These are phyloP conservation scores for Fusarium sarcochroum DNA, from an alignment of 2,329 filamentous ascomycete genomes.

Conservation along the genomic window DNA sequence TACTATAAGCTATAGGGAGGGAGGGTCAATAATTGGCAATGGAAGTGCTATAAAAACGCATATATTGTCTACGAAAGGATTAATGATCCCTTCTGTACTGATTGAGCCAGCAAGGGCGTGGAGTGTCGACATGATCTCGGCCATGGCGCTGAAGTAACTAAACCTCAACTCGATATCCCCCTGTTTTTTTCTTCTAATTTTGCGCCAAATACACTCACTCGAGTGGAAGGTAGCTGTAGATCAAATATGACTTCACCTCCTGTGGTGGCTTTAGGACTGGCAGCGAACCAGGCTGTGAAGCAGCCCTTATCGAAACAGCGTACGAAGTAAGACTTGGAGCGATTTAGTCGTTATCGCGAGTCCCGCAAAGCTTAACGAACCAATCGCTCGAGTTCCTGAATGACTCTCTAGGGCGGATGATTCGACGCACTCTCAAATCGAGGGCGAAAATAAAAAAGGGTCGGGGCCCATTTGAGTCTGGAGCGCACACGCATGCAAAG, in stretches of 20 bases:
- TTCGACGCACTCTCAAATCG: constrained; percentile 17
- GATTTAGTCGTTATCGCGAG: constrained; percentile 20
- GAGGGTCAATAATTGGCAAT: constrained; percentile 29
- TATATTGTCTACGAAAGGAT: constrained; percentile 23
- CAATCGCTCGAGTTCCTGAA: constrained; percentile 32
- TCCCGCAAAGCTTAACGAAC: constrained; percentile 30
- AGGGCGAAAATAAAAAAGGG: constrained; percentile 25
- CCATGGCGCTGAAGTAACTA: neutral
- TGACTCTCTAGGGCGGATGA: constrained; percentile 19
- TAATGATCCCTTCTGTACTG: neutral
- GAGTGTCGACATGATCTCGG: neutral
- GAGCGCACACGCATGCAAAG: constrained; percentile 40
- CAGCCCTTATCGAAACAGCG: constrained; percentile 35
- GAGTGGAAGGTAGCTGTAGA: constrained; percentile 23
- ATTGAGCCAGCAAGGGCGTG: neutral
- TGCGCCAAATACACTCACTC: constrained; percentile 12
- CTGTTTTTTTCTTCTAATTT: neutral
- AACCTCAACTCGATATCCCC: neutral
- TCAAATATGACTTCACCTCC: constrained; percentile 8
- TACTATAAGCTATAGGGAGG: constrained; percentile 11
- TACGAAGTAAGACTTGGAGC: neutral
- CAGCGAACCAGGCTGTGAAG: constrained; percentile 16
- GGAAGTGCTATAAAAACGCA: constrained; percentile 10
- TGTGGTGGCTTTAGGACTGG: neutral
- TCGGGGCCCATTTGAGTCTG: constrained; percentile 37